Conservation (phyloP, 2,329 filamentous ascomycete genomes). For the Sphaerostilbella broomeana region DNA sequence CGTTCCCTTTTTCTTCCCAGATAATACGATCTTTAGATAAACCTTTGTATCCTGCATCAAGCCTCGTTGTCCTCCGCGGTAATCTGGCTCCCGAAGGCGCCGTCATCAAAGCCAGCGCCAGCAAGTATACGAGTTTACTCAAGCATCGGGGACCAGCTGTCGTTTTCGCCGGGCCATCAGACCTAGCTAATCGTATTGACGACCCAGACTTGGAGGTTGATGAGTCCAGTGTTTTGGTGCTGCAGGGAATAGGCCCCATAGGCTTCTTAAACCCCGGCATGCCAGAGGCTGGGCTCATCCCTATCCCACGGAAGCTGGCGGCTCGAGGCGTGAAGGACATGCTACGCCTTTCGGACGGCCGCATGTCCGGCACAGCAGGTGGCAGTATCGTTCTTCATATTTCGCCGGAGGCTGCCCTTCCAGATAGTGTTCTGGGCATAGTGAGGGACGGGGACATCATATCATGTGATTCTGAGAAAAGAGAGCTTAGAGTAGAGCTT, state of each 20-base stretch:
- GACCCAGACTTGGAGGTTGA: constrained; percentile 55
- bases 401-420: constrained; percentile 72
- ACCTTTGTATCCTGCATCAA: constrained; percentile 66
- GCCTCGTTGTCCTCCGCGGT: constrained; percentile 73
- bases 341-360: constrained; percentile 76
- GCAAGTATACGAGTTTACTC: constrained; percentile 60
- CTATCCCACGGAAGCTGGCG: constrained; percentile 68
- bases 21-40: constrained; percentile 59
- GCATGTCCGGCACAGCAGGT: constrained; percentile 80
- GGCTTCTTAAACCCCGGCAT: constrained; percentile 71
- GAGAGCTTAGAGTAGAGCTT: constrained; percentile 53
- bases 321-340: constrained; percentile 71
- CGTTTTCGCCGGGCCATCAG: constrained; percentile 68
- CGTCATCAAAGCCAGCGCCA: constrained; percentile 83
- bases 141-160: constrained; percentile 44
- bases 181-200: constrained; percentile 60
- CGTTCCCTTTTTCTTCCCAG: constrained; percentile 29
- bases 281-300: constrained; percentile 68
- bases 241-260: constrained; percentile 84
- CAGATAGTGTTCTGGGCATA: constrained; percentile 70
- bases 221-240: constrained; percentile 59
- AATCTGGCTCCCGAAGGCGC: constrained; percentile 80
- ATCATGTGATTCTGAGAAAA: constrained; percentile 67
- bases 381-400: constrained; percentile 89
- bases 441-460: constrained; percentile 71